Evolutionary conservation across 345 rosid genomes (phyloP), one percentile per base, ranked within the genome.

Genomic region (Balakata baccata): DNA sequence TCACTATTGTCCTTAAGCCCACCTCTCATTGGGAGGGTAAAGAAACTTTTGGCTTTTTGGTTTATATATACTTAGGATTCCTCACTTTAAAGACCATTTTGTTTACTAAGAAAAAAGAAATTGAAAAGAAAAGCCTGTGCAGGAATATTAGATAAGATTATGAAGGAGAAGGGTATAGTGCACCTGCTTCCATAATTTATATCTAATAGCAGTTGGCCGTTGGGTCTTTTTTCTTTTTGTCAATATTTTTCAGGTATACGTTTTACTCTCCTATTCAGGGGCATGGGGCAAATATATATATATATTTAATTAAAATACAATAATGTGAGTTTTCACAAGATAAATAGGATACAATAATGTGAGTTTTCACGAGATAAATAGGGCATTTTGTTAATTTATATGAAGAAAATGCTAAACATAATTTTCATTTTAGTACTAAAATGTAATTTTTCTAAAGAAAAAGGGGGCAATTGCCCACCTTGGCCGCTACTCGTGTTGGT

Each of bases 51-150:
- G 87, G 81, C 88, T 77, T 87, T 86, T 73, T 72, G 83, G 82
- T 53, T 82, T 72, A 73, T 70, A 77, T 72, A 73, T 70, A 77
- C 93, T 84, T 89, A 54, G 90, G 93, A 89, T 89, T 85, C 90
- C 88, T 66, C 72, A 47, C 83, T 87, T 89, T 83, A 71, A 69
- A 75, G 53, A 49, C 71, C 72, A 64, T 68, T 79, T 69, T 37
- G 41, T 61, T 74, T 54, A 20, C 25, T 10, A 57, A 71, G 14
- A 17, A 37, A 58, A 65, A 17, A 73, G 45, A 54, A 18, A 22
- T 54, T 5, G n/a, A 61, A 39, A 25, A 41, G 3, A 20, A 62
- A 50, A 8, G 38, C 5, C 23, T 72, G 57, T 50, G 54, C 9
- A 20, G 61, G 67, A 68, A 8, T 38, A 20, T 46, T 11, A 73